Base-by-base conservation (phyloP, 1,284 basidiomycete species). In the Ceratobasidium sp. region DNA sequence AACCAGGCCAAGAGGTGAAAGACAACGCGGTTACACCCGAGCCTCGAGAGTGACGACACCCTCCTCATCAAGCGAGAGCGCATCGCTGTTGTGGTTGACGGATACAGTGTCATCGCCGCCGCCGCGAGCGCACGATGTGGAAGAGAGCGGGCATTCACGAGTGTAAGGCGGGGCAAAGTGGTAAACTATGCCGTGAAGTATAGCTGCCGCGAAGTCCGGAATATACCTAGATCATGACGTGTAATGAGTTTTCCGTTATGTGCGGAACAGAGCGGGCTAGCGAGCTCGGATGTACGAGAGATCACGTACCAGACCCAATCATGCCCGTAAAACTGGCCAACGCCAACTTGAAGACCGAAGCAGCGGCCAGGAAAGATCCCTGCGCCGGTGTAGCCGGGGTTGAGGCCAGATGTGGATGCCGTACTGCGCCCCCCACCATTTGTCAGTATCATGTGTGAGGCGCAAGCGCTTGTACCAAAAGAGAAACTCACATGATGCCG, bases 281-380 rank as follows among this genome's bases (percentile, higher is more conserved):
- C 33, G 59, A 40, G 59, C 33, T 62, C 59, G 33, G 33, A 12
- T 20, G 33, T 17, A 17, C 13, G 61, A 40, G 59, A 40, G 40
- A 6, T 20, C 2, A 70, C 78, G n/a, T 64, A 79, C 78, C 78
- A 79, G 6, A 79, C 75, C 78, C 78, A 79, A 62, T 79, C 78
- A 44, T 79, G 78, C 17, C 61, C 28, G 26, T 79, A 70, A 48
- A 79, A 77, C 46, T 77, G 74, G 17, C 78, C 78, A 9, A 79
- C 40, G 12, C 78, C 78, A 20, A 67, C 78, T 61, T 77, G 74
- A 23, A 79, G 71, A 52, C 78, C 78, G 50, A 79, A 66, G 68
- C 78, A 79, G 26, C 78, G 67, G 26, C 78, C 78, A n/a, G 78
- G 78, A 69, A 77, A 79, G 40, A 79, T 79, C 3, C 78, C 78